Conservation (phyloP, 2,329 filamentous ascomycete genomes). For the Gyromitra esculenta region DNA sequence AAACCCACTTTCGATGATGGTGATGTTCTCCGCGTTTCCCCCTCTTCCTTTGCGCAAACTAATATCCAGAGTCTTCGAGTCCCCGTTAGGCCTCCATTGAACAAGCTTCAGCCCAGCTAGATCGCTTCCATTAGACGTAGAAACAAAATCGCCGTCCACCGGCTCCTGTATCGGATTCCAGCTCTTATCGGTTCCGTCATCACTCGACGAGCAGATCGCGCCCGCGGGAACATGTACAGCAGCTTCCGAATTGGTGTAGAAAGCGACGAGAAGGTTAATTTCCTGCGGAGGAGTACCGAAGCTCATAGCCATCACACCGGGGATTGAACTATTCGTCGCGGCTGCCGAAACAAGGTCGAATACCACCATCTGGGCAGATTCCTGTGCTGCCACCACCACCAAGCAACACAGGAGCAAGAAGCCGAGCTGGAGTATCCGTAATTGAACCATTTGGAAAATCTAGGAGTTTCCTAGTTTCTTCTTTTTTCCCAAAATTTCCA, state of each 20-base stretch:
- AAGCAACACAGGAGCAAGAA: conserved; percentile 25
- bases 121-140: conserved; percentile 3
- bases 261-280: conserved; percentile 42
- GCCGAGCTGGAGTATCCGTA: conserved; percentile 21
- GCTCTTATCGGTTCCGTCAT: conserved; percentile 12
- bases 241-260: conserved; percentile 46
- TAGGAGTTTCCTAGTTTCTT: neutral
- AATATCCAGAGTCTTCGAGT: conserved; percentile 48
- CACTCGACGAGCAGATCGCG: conserved; percentile 26
- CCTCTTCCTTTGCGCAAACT: conserved; percentile 50
- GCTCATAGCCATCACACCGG: conserved; percentile 37
- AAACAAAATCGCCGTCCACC: conserved; percentile 39
- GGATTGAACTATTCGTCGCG: conserved; percentile 30
- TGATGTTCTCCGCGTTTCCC: conserved; percentile 41
- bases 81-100: conserved; percentile 42
- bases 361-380: conserved; percentile 42
- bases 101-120: conserved; percentile 56
- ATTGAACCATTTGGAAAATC: conserved; percentile 23
- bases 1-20: conserved; percentile 48
- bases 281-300: conserved; percentile 49
- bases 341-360: conserved; percentile 34
- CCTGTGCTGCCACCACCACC: conserved; percentile 26
- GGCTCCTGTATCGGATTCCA: conserved; percentile 51
- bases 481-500: neutral
- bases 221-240: conserved; percentile 41